A percentile compares a stretch with the other conserved stretches of the same genome.
phyloP scores from a whole-genome alignment of 768 basidiomycete genomes.

The Termitomyces titanicus region DNA sequence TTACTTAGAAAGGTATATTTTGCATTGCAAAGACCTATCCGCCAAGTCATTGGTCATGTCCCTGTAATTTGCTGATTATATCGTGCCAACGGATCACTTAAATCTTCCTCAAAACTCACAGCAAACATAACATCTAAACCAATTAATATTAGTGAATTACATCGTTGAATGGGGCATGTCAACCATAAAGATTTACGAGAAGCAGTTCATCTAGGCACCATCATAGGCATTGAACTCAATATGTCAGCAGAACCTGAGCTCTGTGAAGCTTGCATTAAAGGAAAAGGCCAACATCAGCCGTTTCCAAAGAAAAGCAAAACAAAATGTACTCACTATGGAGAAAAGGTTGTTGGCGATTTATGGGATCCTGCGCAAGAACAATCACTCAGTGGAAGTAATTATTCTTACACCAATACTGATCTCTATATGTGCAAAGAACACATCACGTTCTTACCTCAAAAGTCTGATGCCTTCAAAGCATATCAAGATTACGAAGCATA shows the following conservation, averaged over 20 bases:
- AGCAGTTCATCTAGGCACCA: too few species aligned
- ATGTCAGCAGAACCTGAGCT: too few species aligned
- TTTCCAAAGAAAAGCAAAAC: too few species aligned
- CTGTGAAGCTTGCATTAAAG: too few species aligned
- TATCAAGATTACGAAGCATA: too few species aligned
- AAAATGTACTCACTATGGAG: too few species aligned
- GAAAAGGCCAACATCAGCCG: too few species aligned
- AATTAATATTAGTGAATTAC: background rate
- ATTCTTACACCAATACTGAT: constrained; percentile 16
- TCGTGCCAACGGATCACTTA: constrained; percentile 8
- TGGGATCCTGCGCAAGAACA: constrained; percentile 23
- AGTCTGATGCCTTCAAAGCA: constrained; percentile 4
- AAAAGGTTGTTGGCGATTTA: background rate
- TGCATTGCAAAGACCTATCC: too few species aligned
- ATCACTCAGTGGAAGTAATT: constrained; percentile 14
- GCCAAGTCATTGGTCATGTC: constrained; percentile 18
- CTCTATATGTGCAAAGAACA: constrained; percentile 10
- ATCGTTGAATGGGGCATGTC: too few species aligned
- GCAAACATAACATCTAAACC: constrained; percentile 16
- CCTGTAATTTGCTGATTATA: constrained; percentile 10
- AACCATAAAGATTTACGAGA: too few species aligned
- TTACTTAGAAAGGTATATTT: too few species aligned
- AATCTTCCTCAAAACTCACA: constrained; percentile 14
- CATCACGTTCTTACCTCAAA: constrained; percentile 13
- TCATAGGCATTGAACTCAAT: too few species aligned